Evolutionary conservation across 2,329 filamentous ascomycete species (phyloP).

Genomic region (Paecilomyces formosus): DNA sequence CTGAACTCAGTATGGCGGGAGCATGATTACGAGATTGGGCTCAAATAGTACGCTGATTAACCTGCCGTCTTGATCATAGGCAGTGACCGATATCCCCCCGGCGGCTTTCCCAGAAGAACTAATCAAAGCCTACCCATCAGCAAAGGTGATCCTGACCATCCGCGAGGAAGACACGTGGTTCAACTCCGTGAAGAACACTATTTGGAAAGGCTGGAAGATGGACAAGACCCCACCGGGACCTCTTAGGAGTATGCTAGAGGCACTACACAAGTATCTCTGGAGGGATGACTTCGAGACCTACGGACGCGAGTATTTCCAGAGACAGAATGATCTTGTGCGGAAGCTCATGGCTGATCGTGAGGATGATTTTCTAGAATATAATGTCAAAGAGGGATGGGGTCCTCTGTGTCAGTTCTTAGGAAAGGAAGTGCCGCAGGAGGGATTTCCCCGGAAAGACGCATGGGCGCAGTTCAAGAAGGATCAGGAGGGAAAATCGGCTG

Average conservation of each 20-base stretch:
- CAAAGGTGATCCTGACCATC: conserved; percentile 13
- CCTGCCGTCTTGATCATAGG: not conserved
- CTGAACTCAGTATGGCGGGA: too few species aligned
- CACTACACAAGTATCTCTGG: conserved; percentile 41
- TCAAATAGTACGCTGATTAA: not conserved
- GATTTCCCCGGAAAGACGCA: not conserved
- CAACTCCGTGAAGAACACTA: conserved; percentile 1
- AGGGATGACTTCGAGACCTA: conserved; percentile 46
- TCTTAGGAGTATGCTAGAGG: not conserved
- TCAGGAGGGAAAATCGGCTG: too few species aligned
- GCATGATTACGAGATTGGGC: too few species aligned
- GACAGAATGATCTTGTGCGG: conserved; percentile 41
- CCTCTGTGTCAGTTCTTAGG: conserved; percentile 42
- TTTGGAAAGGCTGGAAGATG: not conserved
- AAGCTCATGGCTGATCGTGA: conserved; percentile 20
- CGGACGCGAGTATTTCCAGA: conserved; percentile 15
- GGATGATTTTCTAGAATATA: conserved; percentile 39
- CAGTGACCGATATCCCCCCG: conserved; percentile 10
- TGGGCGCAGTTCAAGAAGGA: not conserved
- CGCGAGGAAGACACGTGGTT: conserved; percentile 21
- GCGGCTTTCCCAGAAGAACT: conserved; percentile 15
- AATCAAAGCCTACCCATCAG: conserved; percentile 19
- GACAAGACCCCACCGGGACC: not conserved
- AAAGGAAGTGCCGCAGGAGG: conserved; percentile 4
- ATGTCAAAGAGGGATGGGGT: conserved; percentile 39